Evolutionary conservation across 2,329 filamentous ascomycete species (phyloP), one percentile per base, ranked within the genome.

Genomic region (Monosporascus sp.): DNA sequence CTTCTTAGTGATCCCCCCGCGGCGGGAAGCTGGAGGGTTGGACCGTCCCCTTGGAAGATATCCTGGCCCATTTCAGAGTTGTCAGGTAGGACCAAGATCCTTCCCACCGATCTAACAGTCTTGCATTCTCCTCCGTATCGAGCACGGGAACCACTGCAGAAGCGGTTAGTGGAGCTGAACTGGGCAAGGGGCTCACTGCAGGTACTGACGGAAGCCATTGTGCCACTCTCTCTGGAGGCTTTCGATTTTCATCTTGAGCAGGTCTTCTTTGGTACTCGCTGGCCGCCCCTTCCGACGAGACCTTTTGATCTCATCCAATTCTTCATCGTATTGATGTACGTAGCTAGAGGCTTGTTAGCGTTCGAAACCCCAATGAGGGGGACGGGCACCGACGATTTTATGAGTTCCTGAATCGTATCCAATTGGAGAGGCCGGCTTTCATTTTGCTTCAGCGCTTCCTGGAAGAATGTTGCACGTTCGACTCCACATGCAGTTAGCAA

Each of bases 51-150:
- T 80, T 77, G 53, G 79, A 83, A 5, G 81, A 80, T 52, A 97
- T 76, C 56, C 90, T 85, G 56, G 91, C 78, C 79, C 92, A 97
- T 55, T 85, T 83, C 60, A 97, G 69, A 8, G 81, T 86, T 37
- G 85, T 83, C 57, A 97, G 78, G 63, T 87, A 87, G 8, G 88
- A 80, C 93, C 93, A 97, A 26, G 88, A 82, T 4, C 89, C 88
- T 59, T 91, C 88, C 90, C 91, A 97, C 22, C 78, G 77, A 58
- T 83, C 79, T 41, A 97, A 71, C 59, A 81, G 78, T 53, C 78
- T 72, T 50, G 89, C 72, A 60, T 86, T 91, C 48, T 85, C 80
- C 41, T 79, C 76, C 43, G 85, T 79, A 52, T 84, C 81, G 51
- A 97, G 74, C 66, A 97, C 89, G 0, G 93, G 92, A 41, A 95